Evolutionary conservation across 2,329 filamentous ascomycete genomes (phyloP), one percentile per base, ranked within the genome.

Genomic region (Drechmeria coniospora): DNA sequence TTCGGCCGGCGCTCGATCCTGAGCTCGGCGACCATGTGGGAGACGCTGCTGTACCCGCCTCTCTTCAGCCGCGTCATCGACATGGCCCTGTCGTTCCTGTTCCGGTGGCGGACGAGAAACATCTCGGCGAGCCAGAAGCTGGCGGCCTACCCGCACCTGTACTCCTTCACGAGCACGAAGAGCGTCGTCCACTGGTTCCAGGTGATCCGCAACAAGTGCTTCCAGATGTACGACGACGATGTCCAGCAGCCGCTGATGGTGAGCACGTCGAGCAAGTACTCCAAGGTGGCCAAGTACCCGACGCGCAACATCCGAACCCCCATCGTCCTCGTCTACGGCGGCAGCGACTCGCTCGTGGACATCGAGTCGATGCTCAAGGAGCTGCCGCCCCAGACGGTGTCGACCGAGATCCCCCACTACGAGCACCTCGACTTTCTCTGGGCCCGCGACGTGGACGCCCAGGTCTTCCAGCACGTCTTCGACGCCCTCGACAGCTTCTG

Each of bases 121-220:
- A 94, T 98, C 35, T 73, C 73, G 7, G 58, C 72, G 1, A 75
- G 78, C 32, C 90, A 98, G 53, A 98, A 98, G 48, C 69, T 98
- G 12, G 90, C 90, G 3, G 84, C 84, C 1, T 98, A 98, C 49
- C 79, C 87, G 8, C 90, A 98, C 56, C 60, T 98, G 0, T 98
- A 93, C 58, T 94, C 86, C 1, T 95, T 87, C 50, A 94, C 87
- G 0, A 92, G 82, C 49, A 93, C 84, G 32, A 98, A 98, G 56
- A 86, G 78, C 13, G 84, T 98, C 7, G 90, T 98, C 0, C 90
- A 98, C 49, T 98, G 90, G 90, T 98, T 98, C 51, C 90, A 98
- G 49, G 94, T 98, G 47, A 98, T 98, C 43, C 78, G 90, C 38
- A 94, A 87, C 44, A 81, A 83, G 43, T 84, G 74, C 15, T 95